Evolutionary conservation across 2,329 filamentous ascomycete species (phyloP), one percentile per base, ranked within the genome.

Genomic region (Ophiostoma sp.): DNA sequence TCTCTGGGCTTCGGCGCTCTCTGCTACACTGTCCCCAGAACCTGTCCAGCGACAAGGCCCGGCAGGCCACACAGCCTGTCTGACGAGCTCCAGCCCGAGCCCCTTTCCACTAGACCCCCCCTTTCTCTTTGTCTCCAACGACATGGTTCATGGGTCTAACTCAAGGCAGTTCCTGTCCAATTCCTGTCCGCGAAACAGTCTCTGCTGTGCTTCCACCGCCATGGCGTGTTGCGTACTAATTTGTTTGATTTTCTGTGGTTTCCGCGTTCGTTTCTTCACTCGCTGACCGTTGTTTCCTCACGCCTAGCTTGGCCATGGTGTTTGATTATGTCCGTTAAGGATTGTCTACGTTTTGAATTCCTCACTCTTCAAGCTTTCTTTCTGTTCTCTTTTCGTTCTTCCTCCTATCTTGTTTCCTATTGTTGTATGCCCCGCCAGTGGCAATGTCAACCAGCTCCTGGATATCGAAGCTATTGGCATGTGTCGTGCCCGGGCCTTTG

Each of bases 81-180:
- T 55, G 47, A 41, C n/a, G 27, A 27, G 58, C 36, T 62, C 58
- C 27, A 64, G 65, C 63, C 40, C 40, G 27, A 64, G 14, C 68
- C 68, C 66, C 68, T 67, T 69, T 67, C 45, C 66, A 64, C 68
- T 45, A 42, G 38, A 18, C 45, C 41, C 68, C 27, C 65, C 74
- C 66, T 70, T 70, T 65, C 69, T 71, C 68, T 69, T 70, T 66
- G 64, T 70, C 66, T 68, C 72, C 75, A 73, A 77, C 74, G 75
- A 77, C 78, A 79, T 78, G 79, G 78, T 79, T 79, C 78, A 76
- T 75, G 78, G 78, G 74, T 79, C 74, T 72, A 76, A 73, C 71
- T 71, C 62, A 65, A 62, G 41, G 64, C 67, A 64, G 18, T 64
- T 66, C 18, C 63, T 66, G 52, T 64, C 64, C 44, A 63, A 16